Evolutionary conservation across 345 rosid species (phyloP).

Genomic region (Cardiospermum halicacabum): DNA sequence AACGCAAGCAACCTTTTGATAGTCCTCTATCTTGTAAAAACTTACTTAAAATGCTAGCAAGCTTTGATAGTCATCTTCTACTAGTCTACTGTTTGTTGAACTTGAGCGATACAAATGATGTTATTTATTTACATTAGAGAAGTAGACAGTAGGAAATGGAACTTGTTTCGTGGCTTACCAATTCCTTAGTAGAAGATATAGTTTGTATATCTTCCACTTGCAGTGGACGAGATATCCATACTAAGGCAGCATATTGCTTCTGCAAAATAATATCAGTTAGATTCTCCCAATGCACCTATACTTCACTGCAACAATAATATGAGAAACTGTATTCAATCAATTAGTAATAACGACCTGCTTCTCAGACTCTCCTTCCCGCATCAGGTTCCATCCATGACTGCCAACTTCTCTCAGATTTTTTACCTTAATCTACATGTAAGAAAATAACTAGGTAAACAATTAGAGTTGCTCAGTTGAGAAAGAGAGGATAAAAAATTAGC

Average conservation of each 20-base stretch:
- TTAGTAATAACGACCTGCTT: conserved; percentile 56
- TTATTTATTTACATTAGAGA: not conserved
- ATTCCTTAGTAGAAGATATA: conserved; percentile 53
- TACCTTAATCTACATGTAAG: conserved; percentile 57
- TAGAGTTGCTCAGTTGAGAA: not conserved
- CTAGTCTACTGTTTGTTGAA: no score
- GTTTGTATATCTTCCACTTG: conserved; percentile 56
- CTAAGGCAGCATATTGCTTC: conserved; percentile 94
- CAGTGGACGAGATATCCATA: conserved; percentile 89
- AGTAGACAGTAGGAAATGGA: not conserved
- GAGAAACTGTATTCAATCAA: not conserved
- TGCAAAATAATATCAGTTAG: conserved; percentile 25
- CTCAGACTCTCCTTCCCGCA: conserved; percentile 99
- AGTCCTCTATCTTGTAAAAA: no score
- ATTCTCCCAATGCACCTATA: not conserved
- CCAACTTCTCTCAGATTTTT: conserved; percentile 64
- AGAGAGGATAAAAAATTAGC: not conserved
- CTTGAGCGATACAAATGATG: not conserved
- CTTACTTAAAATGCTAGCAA: no score
- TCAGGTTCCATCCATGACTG: conserved; percentile 71
- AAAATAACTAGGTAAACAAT: conserved; percentile 7
- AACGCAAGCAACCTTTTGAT: no score
- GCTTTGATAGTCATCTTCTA: no score
- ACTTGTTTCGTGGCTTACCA: conserved; percentile 38
- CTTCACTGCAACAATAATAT: not conserved